These are phyloP conservation scores for Trichoderma semiorbis DNA, from an alignment of 2,329 filamentous ascomycete genomes.

Conservation along the genomic window DNA sequence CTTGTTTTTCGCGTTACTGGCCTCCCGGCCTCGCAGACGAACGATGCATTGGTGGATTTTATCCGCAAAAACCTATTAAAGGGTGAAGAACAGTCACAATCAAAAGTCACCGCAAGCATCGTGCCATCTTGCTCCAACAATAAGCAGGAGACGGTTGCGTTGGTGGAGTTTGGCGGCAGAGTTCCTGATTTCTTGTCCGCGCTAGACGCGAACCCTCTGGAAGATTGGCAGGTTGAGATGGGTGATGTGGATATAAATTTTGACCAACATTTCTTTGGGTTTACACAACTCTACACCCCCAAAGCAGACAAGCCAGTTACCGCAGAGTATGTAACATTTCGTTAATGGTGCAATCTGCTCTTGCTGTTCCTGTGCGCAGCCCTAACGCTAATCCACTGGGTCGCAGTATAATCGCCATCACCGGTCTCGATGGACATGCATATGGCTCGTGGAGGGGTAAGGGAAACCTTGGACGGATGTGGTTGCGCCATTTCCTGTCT, in stretches of 20 bases:
- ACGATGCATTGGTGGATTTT: background rate
- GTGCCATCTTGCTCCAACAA: background rate
- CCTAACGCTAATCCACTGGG: background rate
- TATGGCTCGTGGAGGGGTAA: background rate
- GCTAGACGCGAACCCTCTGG: background rate
- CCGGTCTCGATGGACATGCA: background rate
- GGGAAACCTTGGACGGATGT: background rate
- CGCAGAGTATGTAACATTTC: background rate
- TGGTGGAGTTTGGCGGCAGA: background rate
- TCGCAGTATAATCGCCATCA: background rate
- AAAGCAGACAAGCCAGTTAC: background rate
- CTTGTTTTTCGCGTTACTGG: background rate
- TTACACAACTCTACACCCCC: background rate
- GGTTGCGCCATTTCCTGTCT: background rate
- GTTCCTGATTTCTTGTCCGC: background rate
- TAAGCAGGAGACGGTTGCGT: background rate
- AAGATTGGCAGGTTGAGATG: background rate
- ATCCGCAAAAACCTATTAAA: background rate
- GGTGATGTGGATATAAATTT: background rate
- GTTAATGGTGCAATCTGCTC: background rate
- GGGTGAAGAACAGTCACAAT: background rate
- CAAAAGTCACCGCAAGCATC: background rate
- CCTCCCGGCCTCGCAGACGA: background rate
- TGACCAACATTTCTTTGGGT: background rate
- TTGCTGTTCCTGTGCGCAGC: background rate